Percentiles rank a stretch among this genome's conserved stretches.
Evolutionary conservation across 164 flowering plant genomes (phyloP).

Genomic region (Vitis vinifera): ASM3070453v1 NC_081813.1:20264001-20264500

Average conservation of each 20-base stretch:
- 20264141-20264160: conserved; percentile 14
- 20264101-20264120: conserved; percentile 1
- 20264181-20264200: neutral
- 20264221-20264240: conserved; percentile 2
- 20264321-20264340: conserved; percentile 49
- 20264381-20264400: conserved; percentile 61
- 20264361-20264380: conserved; percentile 88
- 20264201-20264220: neutral
- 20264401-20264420: conserved; percentile 79
- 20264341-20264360: conserved; percentile 74
- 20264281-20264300: conserved; percentile 44
- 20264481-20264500: conserved; percentile 56
- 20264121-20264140: neutral
- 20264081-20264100: neutral
- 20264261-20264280: neutral
- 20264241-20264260: conserved; percentile 1
- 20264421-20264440: conserved; percentile 83
- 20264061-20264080: too few relatives aligned
- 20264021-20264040: too few relatives aligned
- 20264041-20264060: too few relatives aligned
- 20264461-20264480: conserved; percentile 65
- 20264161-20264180: neutral
- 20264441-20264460: conserved; percentile 61
- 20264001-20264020: too few relatives aligned
- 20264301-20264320: conserved; percentile 76